phyloP scores from a whole-genome alignment of 2,329 filamentous ascomycete species.

The Uncinocarpus reesii region DNA sequence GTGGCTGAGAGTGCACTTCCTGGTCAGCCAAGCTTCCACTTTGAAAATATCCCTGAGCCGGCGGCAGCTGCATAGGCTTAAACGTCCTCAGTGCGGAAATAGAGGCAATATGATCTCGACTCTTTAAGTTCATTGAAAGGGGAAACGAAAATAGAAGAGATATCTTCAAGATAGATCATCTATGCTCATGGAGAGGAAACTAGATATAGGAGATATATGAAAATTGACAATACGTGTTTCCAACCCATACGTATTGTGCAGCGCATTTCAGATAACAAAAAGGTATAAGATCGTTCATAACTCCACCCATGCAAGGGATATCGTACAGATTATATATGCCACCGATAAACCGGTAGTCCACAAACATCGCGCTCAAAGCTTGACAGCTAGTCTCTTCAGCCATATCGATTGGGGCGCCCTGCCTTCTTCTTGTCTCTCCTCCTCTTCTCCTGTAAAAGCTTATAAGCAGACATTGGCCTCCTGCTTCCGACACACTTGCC shows the following conservation, averaged over 20 bases:
- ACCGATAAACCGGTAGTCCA: not conserved
- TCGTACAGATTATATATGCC: not conserved
- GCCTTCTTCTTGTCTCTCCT: slow-evolving; percentile 26
- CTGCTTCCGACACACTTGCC: slow-evolving; percentile 38
- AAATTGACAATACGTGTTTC: too few species aligned
- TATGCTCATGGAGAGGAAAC: not conserved
- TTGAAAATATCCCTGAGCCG: slow-evolving; percentile 58
- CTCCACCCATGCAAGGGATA: slow-evolving; percentile 9
- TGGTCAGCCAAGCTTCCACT: slow-evolving; percentile 69
- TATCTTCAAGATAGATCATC: not conserved
- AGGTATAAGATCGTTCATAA: not conserved
- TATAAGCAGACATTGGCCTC: slow-evolving; percentile 14
- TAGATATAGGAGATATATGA: not conserved
- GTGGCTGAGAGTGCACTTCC: slow-evolving; percentile 67
- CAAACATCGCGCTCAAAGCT: not conserved
- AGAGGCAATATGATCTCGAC: too few species aligned
- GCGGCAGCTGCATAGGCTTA: not conserved
- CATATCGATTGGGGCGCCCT: slow-evolving; percentile 20
- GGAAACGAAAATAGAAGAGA: not conserved
- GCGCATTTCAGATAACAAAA: not conserved
- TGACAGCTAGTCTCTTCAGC: not conserved
- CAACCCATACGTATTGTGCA: not conserved
- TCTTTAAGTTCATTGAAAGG: not conserved
- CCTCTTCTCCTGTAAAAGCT: slow-evolving; percentile 13
- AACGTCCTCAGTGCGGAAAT: too few species aligned